Evolutionary conservation across 2,329 filamentous ascomycete species (phyloP).

Genomic region (Canariomyces notabilis): DNA sequence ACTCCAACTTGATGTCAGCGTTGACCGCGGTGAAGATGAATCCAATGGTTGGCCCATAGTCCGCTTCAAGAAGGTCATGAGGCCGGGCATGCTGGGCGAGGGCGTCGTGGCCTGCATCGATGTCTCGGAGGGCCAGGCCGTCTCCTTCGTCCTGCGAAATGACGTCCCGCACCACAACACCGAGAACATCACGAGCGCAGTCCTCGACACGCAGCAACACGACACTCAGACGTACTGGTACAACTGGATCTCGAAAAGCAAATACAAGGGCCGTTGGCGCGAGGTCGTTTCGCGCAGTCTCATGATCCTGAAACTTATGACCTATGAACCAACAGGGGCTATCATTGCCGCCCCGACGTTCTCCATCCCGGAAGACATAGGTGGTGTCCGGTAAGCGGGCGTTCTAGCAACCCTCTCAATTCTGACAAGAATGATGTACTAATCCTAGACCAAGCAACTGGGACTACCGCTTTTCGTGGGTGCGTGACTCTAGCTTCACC

Average conservation of each 20-base stretch:
- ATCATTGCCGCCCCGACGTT: conserved; percentile 74
- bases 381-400: conserved; percentile 46
- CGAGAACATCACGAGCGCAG: conserved; percentile 49
- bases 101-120: conserved; percentile 57
- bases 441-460: conserved; percentile 44
- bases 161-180: conserved; percentile 55
- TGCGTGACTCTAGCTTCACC: conserved; percentile 71
- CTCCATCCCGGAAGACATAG: conserved; percentile 69
- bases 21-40: conserved; percentile 53
- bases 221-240: conserved; percentile 69
- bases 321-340: conserved; percentile 72
- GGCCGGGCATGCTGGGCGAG: conserved; percentile 51
- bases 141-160: conserved; percentile 65
- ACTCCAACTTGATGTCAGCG: conserved; percentile 63
- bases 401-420: background rate
- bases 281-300: conserved; percentile 67
- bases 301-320: conserved; percentile 70
- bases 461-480: conserved; percentile 76
- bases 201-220: conserved; percentile 60
- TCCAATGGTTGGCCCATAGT: conserved; percentile 47
- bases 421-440: conserved; percentile 1
- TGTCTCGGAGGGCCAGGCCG: conserved; percentile 60
- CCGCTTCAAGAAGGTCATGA: conserved; percentile 49
- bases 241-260: conserved; percentile 66
- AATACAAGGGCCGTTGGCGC: conserved; percentile 66